A percentile compares a stretch with the other conserved stretches of the same genome.
Conservation (phyloP, 2,329 filamentous ascomycete genomes). For the Diaporthe caulivora region DNA sequence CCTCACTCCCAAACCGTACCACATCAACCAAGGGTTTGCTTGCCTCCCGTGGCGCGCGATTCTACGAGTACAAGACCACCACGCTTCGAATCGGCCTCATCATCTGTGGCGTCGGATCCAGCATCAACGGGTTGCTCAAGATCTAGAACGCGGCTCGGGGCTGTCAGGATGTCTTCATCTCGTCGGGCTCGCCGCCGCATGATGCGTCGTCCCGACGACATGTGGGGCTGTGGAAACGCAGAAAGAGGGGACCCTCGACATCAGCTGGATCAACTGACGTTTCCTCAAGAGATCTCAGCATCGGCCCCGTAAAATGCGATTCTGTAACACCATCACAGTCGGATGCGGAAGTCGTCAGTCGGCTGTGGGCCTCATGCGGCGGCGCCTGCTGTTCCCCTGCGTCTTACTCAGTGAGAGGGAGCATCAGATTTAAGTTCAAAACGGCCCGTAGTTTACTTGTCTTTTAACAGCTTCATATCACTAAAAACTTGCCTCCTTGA, state of each 20-base stretch:
- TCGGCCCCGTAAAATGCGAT: conserved; percentile 7
- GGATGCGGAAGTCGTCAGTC: conserved; percentile 22
- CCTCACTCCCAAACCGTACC: background rate
- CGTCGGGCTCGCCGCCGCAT: conserved; percentile 10
- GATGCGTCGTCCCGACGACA: conserved; percentile 12
- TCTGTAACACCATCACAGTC: conserved; percentile 2
- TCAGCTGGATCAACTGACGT: conserved; percentile 1
- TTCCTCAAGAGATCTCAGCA: conserved; percentile 1
- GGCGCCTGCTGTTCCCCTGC: background rate
- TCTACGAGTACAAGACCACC: background rate
- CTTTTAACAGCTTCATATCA: background rate
- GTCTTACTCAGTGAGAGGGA: background rate
- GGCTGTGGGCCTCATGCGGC: background rate
- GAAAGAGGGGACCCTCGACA: conserved; percentile 4
- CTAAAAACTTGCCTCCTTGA: background rate
- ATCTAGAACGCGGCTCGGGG: background rate
- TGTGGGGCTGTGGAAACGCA: conserved; percentile 25
- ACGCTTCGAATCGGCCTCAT: background rate
- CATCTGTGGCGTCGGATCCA: too few species aligned
- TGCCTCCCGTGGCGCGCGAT: conserved; percentile 4
- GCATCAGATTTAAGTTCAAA: background rate
- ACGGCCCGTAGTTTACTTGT: background rate
- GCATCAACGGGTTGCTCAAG: background rate
- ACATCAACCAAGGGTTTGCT: background rate
- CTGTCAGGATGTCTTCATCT: background rate